Evolutionary conservation across 768 basidiomycete genomes (phyloP), one percentile per base, ranked within the genome.

Genomic region (Psilocybe cubensis): DNA sequence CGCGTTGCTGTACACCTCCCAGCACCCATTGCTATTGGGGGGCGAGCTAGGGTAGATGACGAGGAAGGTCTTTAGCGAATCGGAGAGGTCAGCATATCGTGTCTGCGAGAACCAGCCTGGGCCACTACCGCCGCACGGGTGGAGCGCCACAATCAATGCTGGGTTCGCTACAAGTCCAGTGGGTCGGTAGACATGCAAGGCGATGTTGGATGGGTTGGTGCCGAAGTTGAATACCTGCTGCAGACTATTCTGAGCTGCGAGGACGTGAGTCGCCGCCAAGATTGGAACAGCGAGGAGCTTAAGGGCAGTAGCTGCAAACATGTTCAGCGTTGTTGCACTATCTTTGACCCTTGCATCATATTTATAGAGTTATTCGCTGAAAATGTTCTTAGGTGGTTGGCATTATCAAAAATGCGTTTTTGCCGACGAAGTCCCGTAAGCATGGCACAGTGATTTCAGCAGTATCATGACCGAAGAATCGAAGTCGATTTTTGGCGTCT

Each of bases 121-220:
- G 0, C 80, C 84, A 0, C 79, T 76, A 23, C 80, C 84, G 7
- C 70, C 64, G 70, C 84, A 85, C 58, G 77, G 78, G 65, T 84
- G 83, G 33, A 81, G 76, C 9, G 82, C 83, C 49, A 83, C 77
- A 48, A 84, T 78, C 35, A 84, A 70, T 7, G 81, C 72, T 2
- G 81, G 79, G 9, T 71, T 70, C 33, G 72, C 43, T 4, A 63
- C 69, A 21, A 80, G 66, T 38, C 62, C 72, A 10, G 74, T 57
- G 1, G 81, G 81, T 52, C 68, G 68, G 69, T 81, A 81, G 11
- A 78, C 67, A 66, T 67, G 84, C 71, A 83, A 77, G 31, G 72
- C 68, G 40, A 84, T 80, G 64, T 76, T 74, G 45, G 77, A 83
- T 18, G 84, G 83, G 69, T 85, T 85, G 21, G 79, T 38, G 11